Conservation (phyloP, 169 alveolate species). For the Plasmodium billcollinsi region DNA sequence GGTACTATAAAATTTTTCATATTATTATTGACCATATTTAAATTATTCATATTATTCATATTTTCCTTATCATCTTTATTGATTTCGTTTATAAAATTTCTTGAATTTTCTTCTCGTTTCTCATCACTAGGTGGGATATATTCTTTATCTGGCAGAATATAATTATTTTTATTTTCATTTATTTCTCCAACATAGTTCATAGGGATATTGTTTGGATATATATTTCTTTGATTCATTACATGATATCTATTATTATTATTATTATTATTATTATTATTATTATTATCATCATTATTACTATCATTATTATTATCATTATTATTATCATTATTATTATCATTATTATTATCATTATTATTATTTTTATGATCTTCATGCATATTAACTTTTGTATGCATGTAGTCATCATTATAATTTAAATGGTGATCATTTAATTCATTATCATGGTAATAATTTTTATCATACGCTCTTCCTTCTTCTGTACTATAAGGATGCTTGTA, state of each 20-base stretch:
- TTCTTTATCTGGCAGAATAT: background rate
- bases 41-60: background rate
- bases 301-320: background rate
- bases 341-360: background rate
- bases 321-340: background rate
- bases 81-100: background rate
- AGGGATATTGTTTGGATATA: background rate
- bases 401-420: background rate
- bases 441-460: background rate
- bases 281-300: background rate
- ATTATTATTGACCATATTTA: conserved; percentile 2
- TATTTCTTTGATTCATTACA: background rate
- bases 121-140: background rate
- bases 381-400: background rate
- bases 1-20: background rate
- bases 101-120: conserved; percentile 3
- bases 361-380: background rate
- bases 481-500: background rate
- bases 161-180: background rate
- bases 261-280: background rate
- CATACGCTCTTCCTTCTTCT: conserved; percentile 10
- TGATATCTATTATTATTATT: too few relatives aligned
- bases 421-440: background rate
- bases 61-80: background rate
- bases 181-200: conserved; percentile 2